These are phyloP conservation scores for Saururus chinensis DNA, from an alignment of 164 flowering plant genomes.

Conservation along the genomic window DNA sequence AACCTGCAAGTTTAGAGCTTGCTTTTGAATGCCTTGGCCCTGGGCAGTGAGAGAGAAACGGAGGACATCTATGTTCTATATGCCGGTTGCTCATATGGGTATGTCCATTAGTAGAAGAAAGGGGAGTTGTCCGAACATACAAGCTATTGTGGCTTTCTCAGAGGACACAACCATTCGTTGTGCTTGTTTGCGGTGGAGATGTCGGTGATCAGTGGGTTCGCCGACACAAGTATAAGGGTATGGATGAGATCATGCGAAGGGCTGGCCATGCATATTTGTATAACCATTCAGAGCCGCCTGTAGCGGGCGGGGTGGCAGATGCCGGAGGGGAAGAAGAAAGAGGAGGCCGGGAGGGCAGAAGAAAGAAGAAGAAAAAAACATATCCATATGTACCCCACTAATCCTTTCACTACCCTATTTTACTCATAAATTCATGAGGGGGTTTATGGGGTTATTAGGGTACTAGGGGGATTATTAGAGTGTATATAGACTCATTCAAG, in stretches of 20 bases:
- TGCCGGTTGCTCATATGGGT: slow-evolving; percentile 11
- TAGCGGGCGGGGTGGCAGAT: no score
- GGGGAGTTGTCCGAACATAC: slow-evolving; percentile 7
- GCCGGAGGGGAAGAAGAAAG: no score
- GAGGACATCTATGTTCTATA: slow-evolving; percentile 2
- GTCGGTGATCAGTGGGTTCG: slow-evolving; percentile 9
- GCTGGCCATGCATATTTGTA: slow-evolving; percentile 1
- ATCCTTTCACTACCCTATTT: no score
- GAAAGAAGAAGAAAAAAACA: no score
- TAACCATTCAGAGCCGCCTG: slow-evolving; percentile 3
- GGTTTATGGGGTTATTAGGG: no score
- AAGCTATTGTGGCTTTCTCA: slow-evolving; percentile 1
- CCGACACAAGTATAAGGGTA: slow-evolving; percentile 6
- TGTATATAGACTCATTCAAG: no score
- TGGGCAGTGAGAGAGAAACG: neutral
- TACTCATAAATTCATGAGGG: no score
- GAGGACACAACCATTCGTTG: slow-evolving; percentile 8
- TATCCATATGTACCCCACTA: no score
- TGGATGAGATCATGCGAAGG: slow-evolving; percentile 8
- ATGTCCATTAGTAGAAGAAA: slow-evolving; percentile 6
- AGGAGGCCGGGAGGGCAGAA: no score
- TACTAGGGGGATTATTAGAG: no score
- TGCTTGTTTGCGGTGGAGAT: slow-evolving; percentile 4
- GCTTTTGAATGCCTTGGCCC: slow-evolving; percentile 7
- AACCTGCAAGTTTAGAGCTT: slow-evolving; percentile 22